A percentile compares a stretch with the other conserved stretches of the same genome.
Conservation (phyloP, 2,329 filamentous ascomycete species). For the Trichophyton mentagrophytes region DNA sequence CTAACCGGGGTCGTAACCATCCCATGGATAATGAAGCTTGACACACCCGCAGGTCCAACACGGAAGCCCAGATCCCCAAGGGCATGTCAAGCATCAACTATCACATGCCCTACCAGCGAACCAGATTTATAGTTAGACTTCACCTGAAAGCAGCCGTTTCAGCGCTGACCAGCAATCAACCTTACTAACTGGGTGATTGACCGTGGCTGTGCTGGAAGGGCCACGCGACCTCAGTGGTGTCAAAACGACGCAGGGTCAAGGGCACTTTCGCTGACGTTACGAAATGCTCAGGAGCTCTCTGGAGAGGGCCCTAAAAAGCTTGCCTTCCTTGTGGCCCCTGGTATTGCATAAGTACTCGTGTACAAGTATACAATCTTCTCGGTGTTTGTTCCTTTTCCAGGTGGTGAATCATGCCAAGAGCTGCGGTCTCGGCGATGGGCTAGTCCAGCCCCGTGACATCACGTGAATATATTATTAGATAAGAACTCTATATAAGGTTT, state of each 20-base stretch:
- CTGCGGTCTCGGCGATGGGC: too few species aligned
- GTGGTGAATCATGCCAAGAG: neutral
- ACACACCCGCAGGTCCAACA: neutral
- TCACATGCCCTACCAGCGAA: neutral
- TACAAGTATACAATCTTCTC: neutral
- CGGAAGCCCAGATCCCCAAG: too few species aligned
- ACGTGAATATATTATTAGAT: neutral
- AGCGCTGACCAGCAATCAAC: neutral
- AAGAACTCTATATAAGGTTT: neutral
- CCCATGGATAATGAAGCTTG: neutral
- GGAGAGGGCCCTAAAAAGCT: neutral
- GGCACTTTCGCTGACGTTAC: neutral
- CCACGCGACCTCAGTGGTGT: neutral
- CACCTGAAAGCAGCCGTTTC: neutral
- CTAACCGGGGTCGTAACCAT: neutral
- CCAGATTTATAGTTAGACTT: neutral
- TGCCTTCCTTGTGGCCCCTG: neutral
- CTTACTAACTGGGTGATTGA: neutral
- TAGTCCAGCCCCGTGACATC: neutral
- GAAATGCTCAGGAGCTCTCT: neutral
- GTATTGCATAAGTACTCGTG: too few species aligned
- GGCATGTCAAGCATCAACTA: neutral
- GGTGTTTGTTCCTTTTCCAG: neutral
- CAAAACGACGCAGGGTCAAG: neutral
- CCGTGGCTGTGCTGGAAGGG: neutral